Conservation (phyloP, 78 protist species). For the Ministeria vibrans region DNA sequence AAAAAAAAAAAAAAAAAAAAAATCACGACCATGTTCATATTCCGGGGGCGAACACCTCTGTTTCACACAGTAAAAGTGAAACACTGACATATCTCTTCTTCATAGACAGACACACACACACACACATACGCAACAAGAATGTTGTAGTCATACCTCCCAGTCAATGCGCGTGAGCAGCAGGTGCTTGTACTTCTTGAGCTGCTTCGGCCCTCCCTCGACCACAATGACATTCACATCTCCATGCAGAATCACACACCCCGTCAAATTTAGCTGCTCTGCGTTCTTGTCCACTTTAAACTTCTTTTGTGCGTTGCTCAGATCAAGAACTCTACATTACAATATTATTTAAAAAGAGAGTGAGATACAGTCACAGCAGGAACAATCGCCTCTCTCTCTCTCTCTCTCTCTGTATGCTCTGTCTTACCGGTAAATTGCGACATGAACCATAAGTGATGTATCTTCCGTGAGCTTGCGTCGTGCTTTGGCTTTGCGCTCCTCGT, state of each 20-base stretch:
- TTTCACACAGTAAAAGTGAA: no score
- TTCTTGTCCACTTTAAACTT: constrained; percentile 9
- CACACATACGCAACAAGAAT: not conserved
- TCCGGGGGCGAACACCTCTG: no score
- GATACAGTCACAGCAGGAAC: not conserved
- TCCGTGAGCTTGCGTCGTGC: constrained; percentile 5
- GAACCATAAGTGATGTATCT: constrained; percentile 15
- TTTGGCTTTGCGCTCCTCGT: constrained; percentile 43
- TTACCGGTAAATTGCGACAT: not conserved
- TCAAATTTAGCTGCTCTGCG: constrained; percentile 21
- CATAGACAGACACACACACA: not conserved
- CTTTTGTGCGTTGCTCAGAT: not conserved
- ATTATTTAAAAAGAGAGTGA: not conserved
- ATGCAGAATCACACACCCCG: constrained; percentile 2
- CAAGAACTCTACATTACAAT: not conserved
- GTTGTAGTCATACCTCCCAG: not conserved
- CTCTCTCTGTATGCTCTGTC: not conserved
- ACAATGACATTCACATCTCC: not conserved
- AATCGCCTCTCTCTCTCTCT: not conserved
- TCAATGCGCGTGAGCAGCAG: constrained; percentile 15
- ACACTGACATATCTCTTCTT: no score
- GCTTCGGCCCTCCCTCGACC: constrained; percentile 22
- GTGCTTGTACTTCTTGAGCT: not conserved
- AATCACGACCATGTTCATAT: no score
- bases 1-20: no score